phyloP scores from a whole-genome alignment of 495 filamentous ascomycete species.

The Penicillium cosmopolitanum region DNA sequence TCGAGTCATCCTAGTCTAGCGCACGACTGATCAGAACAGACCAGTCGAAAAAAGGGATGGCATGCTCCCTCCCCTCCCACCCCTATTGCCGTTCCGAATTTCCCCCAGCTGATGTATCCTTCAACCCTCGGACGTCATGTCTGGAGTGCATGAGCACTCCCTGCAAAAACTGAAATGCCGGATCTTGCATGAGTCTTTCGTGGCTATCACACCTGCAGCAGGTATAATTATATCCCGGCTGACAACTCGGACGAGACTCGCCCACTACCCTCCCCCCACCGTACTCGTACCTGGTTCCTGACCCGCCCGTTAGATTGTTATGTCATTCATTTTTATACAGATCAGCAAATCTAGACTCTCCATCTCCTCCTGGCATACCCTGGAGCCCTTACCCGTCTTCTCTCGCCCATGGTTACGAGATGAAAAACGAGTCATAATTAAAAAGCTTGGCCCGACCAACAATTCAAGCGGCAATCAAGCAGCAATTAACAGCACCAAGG shows the following conservation, averaged over 20 bases:
- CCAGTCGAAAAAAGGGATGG: constrained; percentile 13
- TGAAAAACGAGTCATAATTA: constrained; percentile 8
- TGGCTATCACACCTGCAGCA: too few relatives aligned
- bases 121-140: not conserved
- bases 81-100: constrained; percentile 4
- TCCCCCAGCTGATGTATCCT: constrained; percentile 1
- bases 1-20: constrained; percentile 6
- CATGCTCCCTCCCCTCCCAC: not conserved
- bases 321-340: constrained; percentile 17
- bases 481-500: constrained; percentile 17
- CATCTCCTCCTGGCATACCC: not conserved
- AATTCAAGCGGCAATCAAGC: constrained; percentile 6
- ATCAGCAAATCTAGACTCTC: constrained; percentile 18
- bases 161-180: not conserved
- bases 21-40: constrained; percentile 24
- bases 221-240: not conserved
- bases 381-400: not conserved
- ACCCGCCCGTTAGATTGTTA: constrained; percentile 7
- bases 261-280: not conserved
- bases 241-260: constrained; percentile 4
- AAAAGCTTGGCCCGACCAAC: constrained; percentile 23
- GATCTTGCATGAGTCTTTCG: not conserved
- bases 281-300: constrained; percentile 6
- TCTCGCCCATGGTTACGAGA: constrained; percentile 6
- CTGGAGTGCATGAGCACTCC: constrained; percentile 1